Percentiles rank a stretch among this genome's conserved stretches.
Conservation (phyloP, 768 basidiomycete genomes). For the Pleurotus ostreatus region DNA sequence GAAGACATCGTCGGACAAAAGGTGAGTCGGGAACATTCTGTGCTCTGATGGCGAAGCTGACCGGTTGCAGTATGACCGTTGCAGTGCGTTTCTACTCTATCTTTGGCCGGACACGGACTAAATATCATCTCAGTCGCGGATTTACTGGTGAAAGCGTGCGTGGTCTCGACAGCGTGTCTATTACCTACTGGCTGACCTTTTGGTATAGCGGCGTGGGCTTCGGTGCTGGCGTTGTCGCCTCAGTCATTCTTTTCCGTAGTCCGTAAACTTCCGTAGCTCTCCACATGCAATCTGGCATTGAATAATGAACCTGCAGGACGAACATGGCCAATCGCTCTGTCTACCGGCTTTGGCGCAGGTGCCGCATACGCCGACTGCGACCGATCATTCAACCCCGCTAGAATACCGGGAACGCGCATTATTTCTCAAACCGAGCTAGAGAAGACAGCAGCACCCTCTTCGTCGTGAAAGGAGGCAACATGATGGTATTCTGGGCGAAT, state of each 20-base stretch:
- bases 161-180: conserved; percentile 9
- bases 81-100: conserved; percentile 49
- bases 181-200: no score
- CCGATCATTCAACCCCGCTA: conserved; percentile 87
- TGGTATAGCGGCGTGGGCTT: conserved; percentile 76
- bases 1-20: conserved; percentile 91
- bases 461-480: conserved; percentile 15
- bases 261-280: conserved; percentile 29
- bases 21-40: conserved; percentile 39
- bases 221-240: conserved; percentile 82
- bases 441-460: background rate
- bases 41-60: conserved; percentile 12
- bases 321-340: conserved; percentile 85
- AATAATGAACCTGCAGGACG: conserved; percentile 52
- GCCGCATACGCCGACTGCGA: conserved; percentile 91
- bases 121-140: conserved; percentile 40
- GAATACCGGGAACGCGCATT: conserved; percentile 80
- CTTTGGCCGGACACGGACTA: background rate
- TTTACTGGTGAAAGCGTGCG: conserved; percentile 82
- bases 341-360: conserved; percentile 84
- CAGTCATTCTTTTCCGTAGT: conserved; percentile 91
- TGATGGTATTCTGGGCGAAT: conserved; percentile 11
- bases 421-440: conserved; percentile 38
- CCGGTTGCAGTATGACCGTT: conserved; percentile 71
- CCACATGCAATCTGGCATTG: background rate